A percentile compares a stretch with the other conserved stretches of the same genome.
Evolutionary conservation across 805 yeast species (phyloP).

Genomic region (Candida corydali): DNA sequence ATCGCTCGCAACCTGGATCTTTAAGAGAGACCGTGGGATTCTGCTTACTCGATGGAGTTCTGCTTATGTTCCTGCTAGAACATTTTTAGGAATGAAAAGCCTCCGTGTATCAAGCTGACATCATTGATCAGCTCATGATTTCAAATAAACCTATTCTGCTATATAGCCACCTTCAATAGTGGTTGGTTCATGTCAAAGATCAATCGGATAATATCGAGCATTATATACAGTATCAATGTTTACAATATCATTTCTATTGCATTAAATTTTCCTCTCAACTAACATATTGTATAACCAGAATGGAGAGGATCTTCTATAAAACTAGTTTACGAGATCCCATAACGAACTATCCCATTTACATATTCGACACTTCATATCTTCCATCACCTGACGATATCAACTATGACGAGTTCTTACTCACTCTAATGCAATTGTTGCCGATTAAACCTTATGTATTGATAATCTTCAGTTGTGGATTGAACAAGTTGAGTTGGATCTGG

Average conservation of each 20-base stretch:
- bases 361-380: slow-evolving; percentile 77
- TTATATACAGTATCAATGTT: slow-evolving; percentile 1
- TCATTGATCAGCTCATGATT: too few species aligned
- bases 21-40: too few species aligned
- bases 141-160: too few species aligned
- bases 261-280: not conserved
- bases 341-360: slow-evolving; percentile 66
- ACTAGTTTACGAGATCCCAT: slow-evolving; percentile 63
- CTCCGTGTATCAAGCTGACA: too few species aligned
- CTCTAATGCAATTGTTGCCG: slow-evolving; percentile 57
- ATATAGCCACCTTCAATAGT: too few species aligned
- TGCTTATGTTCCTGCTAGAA: too few species aligned
- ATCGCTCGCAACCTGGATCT: too few species aligned
- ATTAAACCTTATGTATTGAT: slow-evolving; percentile 59
- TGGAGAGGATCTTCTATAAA: slow-evolving; percentile 50
- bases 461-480: slow-evolving; percentile 81
- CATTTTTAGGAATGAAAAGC: too few species aligned
- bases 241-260: slow-evolving; percentile 1
- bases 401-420: slow-evolving; percentile 52
- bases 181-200: too few species aligned
- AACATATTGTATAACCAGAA: slow-evolving; percentile 8
- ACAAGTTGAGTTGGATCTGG: slow-evolving; percentile 64
- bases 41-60: too few species aligned
- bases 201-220: not conserved
- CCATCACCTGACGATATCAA: slow-evolving; percentile 51